Conservation (phyloP, 2,329 filamentous ascomycete species). For the Hyphodiscus sp. region DNA sequence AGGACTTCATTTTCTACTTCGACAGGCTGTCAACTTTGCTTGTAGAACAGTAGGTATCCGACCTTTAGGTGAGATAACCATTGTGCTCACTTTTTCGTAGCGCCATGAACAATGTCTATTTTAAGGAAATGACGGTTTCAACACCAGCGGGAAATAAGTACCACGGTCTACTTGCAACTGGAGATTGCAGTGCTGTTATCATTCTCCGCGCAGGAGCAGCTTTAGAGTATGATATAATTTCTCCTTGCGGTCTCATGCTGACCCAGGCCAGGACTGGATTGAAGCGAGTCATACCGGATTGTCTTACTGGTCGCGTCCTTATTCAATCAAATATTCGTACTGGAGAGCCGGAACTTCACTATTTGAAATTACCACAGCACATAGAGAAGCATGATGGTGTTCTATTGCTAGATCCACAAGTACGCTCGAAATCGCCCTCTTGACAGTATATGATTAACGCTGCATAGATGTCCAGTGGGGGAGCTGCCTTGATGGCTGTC, state of each 20-base stretch:
- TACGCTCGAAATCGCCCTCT: background rate
- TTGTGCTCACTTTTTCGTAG: slow-evolving; percentile 35
- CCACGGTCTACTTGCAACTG: slow-evolving; percentile 61
- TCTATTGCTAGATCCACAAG: slow-evolving; percentile 78
- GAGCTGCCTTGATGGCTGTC: slow-evolving; percentile 83
- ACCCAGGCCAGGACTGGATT: slow-evolving; percentile 52
- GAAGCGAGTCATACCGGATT: slow-evolving; percentile 87
- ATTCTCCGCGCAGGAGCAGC: slow-evolving; percentile 84
- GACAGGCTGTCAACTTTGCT: slow-evolving; percentile 81
- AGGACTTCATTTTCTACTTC: slow-evolving; percentile 98
- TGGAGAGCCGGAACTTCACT: slow-evolving; percentile 90
- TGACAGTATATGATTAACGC: background rate
- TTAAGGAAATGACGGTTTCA: slow-evolving; percentile 53
- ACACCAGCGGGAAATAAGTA: slow-evolving; percentile 70
- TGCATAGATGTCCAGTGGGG: slow-evolving; percentile 72
- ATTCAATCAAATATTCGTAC: slow-evolving; percentile 84
- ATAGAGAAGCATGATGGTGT: slow-evolving; percentile 73
- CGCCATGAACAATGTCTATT: slow-evolving; percentile 71
- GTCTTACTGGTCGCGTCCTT: slow-evolving; percentile 77
- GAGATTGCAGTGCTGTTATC: slow-evolving; percentile 77
- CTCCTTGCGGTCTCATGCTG: background rate
- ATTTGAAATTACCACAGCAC: slow-evolving; percentile 69
- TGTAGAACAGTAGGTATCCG: slow-evolving; percentile 61
- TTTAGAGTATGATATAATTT: slow-evolving; percentile 50
- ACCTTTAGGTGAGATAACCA: background rate